phyloP scores from a whole-genome alignment of 371 early-diverging fungal species.

The Homolaphlyctis polyrhiza region DNA sequence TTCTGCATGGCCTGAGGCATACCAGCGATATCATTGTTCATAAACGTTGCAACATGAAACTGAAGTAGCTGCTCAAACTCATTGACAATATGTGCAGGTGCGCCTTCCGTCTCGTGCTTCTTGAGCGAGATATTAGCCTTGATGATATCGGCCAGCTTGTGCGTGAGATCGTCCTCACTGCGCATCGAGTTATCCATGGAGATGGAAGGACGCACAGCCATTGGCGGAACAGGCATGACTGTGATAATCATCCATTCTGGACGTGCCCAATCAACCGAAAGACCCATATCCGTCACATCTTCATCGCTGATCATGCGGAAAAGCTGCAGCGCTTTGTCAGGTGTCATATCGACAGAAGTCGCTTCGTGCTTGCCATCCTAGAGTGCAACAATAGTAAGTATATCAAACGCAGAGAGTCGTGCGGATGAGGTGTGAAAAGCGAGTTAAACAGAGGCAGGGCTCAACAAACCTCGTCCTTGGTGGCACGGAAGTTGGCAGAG shows the following conservation, averaged over 20 bases:
- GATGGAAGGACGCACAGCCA: conserved; percentile 98
- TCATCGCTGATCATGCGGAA: conserved; percentile 89
- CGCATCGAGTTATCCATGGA: conserved; percentile 83
- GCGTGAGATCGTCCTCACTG: conserved; percentile 98
- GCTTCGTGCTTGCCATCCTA: conserved; percentile 51
- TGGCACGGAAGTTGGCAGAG: conserved; percentile 62
- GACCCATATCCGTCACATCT: conserved; percentile 88
- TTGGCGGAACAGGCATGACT: conserved; percentile 96
- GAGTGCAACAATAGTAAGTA: background rate
- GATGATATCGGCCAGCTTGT: conserved; percentile 92
- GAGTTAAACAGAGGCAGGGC: background rate
- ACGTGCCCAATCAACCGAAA: conserved; percentile 87
- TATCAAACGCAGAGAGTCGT: background rate
- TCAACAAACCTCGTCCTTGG: conserved; percentile 37
- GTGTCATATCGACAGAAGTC: conserved; percentile 66
- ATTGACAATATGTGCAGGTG: conserved; percentile 90
- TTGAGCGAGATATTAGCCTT: conserved; percentile 93
- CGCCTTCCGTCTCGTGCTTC: conserved; percentile 92
- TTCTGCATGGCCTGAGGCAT: conserved; percentile 95
- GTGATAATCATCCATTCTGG: conserved; percentile 98
- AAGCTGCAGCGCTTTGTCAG: conserved; percentile 79
- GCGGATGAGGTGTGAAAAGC: background rate
- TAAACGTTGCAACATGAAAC: conserved; percentile 98
- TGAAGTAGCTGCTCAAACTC: conserved; percentile 96
- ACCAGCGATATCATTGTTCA: conserved; percentile 99